phyloP scores from a whole-genome alignment of 139 green algal genomes.

The Gonium pectorale region DNA sequence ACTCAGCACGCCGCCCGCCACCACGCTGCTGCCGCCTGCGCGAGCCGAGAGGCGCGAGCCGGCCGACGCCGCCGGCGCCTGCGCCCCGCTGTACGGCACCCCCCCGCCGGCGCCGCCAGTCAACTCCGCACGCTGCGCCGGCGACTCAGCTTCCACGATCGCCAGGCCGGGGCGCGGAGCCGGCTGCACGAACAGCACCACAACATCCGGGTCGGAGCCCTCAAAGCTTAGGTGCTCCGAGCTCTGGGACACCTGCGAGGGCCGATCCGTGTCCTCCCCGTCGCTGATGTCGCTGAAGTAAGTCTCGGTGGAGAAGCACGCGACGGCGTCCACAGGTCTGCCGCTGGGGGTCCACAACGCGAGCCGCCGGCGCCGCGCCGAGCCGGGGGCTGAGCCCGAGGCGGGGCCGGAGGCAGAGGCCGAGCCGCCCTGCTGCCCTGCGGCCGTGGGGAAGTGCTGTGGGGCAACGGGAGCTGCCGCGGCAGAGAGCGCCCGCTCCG shows the following conservation, averaged over 20 bases:
- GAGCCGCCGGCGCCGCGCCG: neutral
- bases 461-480: neutral
- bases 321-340: neutral
- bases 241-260: neutral
- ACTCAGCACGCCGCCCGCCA: neutral
- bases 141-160: constrained; percentile 20
- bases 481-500: neutral
- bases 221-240: neutral
- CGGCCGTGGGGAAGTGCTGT: neutral
- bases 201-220: neutral
- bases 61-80: neutral
- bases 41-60: no score
- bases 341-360: neutral
- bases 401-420: neutral
- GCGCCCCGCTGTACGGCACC: no score
- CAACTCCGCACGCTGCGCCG: neutral
- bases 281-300: neutral
- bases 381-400: neutral
- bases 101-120: neutral
- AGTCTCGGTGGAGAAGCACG: neutral
- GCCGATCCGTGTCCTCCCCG: constrained; percentile 1
- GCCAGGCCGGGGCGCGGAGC: neutral
- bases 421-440: neutral
- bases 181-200: constrained; percentile 27
- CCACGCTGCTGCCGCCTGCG: neutral